Conservation (phyloP, 108 stramenopile genomes). For the Poteriospumella lacustris region DNA sequence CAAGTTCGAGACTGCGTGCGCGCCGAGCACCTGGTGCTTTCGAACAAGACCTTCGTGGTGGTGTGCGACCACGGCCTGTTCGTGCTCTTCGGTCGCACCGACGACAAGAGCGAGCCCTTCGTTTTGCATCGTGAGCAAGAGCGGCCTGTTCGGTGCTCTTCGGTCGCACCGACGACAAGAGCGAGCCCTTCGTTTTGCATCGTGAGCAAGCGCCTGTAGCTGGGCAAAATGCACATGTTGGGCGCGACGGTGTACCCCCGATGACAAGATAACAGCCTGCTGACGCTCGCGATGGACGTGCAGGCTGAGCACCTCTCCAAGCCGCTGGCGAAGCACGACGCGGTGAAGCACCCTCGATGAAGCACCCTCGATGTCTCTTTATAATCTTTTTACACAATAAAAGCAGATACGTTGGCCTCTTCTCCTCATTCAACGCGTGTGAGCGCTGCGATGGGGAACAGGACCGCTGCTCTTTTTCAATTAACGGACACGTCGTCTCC, state of each 20-base stretch:
- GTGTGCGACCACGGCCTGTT: constrained; percentile 50
- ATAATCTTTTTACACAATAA: no score
- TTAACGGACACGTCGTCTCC: no score
- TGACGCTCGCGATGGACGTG: neutral
- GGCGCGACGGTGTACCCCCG: constrained; percentile 16
- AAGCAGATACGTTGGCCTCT: no score
- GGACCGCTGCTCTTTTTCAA: no score
- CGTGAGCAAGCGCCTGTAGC: neutral
- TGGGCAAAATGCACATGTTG: neutral
- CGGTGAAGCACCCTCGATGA: neutral
- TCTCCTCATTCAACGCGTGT: no score
- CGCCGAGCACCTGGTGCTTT: constrained; percentile 40
- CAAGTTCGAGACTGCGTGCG: constrained; percentile 32
- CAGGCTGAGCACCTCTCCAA: neutral
- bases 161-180: constrained; percentile 42
- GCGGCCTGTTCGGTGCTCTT: constrained; percentile 48
- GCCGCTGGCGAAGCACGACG: neutral
- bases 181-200: constrained; percentile 11
- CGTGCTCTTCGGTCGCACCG: constrained; percentile 43
- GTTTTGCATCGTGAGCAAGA: neutral
- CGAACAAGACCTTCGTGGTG: constrained; percentile 53
- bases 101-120: constrained; percentile 33
- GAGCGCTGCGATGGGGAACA: no score
- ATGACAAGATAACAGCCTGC: constrained; percentile 11
- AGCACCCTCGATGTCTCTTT: no score